A percentile compares a stretch with the other conserved stretches of the same genome.
Evolutionary conservation across 352 stramenopile species (phyloP).

Genomic region (Phytophthora cactorum): DNA sequence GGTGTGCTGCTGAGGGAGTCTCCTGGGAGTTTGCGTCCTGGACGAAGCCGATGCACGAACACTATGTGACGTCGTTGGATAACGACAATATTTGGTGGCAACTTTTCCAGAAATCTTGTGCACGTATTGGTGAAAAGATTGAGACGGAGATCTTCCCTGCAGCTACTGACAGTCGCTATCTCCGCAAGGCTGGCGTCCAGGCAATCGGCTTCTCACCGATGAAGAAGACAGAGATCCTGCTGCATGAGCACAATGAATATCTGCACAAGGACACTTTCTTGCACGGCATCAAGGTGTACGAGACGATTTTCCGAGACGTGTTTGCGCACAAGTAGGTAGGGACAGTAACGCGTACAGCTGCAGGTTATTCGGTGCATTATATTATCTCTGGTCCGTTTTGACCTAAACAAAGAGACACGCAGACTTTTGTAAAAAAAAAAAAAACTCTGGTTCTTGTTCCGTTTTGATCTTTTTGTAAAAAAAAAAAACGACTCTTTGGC

Average conservation of each 20-base stretch:
- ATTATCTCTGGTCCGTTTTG: too few species aligned
- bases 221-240: conserved; percentile 92
- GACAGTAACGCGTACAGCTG: background rate
- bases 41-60: conserved; percentile 58
- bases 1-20: conserved; percentile 87
- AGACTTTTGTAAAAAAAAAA: too few species aligned
- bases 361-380: background rate
- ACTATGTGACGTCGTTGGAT: conserved; percentile 64
- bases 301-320: conserved; percentile 56
- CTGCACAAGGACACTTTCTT: conserved; percentile 93
- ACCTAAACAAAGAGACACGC: too few species aligned
- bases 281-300: conserved; percentile 92
- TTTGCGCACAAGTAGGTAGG: conserved; percentile 41
- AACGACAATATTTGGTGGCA: conserved; percentile 56
- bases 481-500: background rate
- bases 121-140: conserved; percentile 34
- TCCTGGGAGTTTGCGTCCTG: conserved; percentile 77
- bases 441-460: too few species aligned
- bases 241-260: conserved; percentile 98
- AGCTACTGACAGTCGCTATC: conserved; percentile 93
- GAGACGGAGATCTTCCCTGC: conserved; percentile 95
- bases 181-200: conserved; percentile 79
- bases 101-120: conserved; percentile 49
- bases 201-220: conserved; percentile 94
- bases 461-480: too few species aligned